A percentile compares a stretch with the other conserved stretches of the same genome.
phyloP scores from a whole-genome alignment of 805 yeast species.

The Candida nitratophila region DNA sequence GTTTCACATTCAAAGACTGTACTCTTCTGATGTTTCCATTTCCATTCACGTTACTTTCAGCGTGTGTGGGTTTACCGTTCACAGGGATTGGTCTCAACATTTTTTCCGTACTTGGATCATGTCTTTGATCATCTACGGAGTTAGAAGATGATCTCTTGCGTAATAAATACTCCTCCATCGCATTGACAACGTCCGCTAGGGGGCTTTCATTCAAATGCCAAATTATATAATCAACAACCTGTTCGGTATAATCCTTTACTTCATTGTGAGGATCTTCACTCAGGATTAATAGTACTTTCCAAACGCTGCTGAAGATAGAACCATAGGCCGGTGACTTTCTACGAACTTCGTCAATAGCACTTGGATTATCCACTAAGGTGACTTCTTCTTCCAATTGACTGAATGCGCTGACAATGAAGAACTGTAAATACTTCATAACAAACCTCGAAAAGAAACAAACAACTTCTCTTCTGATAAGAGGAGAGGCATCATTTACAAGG shows the following conservation, averaged over 20 bases:
- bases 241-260: constrained; percentile 65
- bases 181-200: constrained; percentile 54
- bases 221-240: constrained; percentile 67
- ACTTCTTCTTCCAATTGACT: constrained; percentile 78
- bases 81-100: constrained; percentile 5
- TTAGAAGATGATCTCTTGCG: constrained; percentile 32
- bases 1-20: constrained; percentile 14
- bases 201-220: constrained; percentile 57
- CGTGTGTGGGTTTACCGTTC: constrained; percentile 2
- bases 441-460: constrained; percentile 71
- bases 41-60: not conserved
- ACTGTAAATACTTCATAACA: constrained; percentile 59
- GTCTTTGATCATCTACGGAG: not conserved
- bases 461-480: constrained; percentile 81
- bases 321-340: constrained; percentile 78
- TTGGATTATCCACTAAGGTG: constrained; percentile 54
- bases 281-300: constrained; percentile 76
- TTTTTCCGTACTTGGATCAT: constrained; percentile 1
- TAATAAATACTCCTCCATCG: constrained; percentile 57
- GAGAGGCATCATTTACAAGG: constrained; percentile 79
- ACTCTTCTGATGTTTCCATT: constrained; percentile 11
- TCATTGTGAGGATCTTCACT: constrained; percentile 87
- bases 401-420: constrained; percentile 82
- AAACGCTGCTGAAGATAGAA: constrained; percentile 73
- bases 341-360: constrained; percentile 54